Evolutionary conservation across 805 yeast genomes (phyloP).

Genomic region (Dipodascus geniculatus): DNA sequence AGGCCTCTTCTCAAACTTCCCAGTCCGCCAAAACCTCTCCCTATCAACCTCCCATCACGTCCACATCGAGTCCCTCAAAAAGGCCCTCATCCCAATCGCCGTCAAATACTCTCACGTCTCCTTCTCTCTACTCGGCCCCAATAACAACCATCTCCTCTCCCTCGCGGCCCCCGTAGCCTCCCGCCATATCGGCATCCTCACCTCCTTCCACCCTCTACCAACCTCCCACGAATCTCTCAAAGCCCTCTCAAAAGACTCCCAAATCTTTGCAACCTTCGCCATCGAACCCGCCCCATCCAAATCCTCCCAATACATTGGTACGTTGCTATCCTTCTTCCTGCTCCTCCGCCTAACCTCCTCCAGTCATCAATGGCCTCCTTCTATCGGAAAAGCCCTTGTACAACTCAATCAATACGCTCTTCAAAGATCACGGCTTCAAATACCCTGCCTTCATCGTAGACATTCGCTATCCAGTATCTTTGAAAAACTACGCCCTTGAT

Average conservation of each 20-base stretch:
- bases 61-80: conserved; percentile 5
- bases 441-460: background rate
- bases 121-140: conserved; percentile 1
- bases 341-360: background rate
- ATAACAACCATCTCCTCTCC: background rate
- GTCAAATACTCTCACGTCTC: conserved; percentile 4
- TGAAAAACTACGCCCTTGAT: background rate
- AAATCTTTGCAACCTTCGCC: background rate
- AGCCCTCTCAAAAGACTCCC: background rate
- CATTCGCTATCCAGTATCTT: background rate
- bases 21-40: conserved; percentile 15
- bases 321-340: background rate
- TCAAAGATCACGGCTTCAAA: background rate
- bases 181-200: background rate
- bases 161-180: no score
- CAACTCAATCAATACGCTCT: background rate
- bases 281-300: background rate
- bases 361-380: background rate
- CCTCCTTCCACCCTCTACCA: background rate
- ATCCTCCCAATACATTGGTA: background rate
- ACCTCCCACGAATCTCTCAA: background rate
- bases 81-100: conserved; percentile 3
- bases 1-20: conserved; percentile 15
- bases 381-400: background rate
- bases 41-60: background rate